Conservation (phyloP, 805 yeast species). For the Candida tallmaniae region DNA sequence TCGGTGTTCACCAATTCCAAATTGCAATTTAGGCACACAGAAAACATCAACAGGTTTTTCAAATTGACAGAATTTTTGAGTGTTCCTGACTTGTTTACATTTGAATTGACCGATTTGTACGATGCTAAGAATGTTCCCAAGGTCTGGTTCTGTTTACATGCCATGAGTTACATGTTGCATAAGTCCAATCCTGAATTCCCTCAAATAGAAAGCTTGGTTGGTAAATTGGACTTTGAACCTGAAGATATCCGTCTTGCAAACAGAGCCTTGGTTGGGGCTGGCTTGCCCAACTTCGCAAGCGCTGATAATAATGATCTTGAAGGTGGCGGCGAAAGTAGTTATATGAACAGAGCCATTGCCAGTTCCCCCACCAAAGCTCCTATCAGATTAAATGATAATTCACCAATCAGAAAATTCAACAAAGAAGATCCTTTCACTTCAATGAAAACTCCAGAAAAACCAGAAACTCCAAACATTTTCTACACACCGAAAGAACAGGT, state of each 20-base stretch:
- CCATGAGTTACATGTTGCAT: conserved; percentile 70
- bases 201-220: conserved; percentile 57
- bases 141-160: conserved; percentile 90
- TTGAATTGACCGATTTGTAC: conserved; percentile 89
- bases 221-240: conserved; percentile 56
- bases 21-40: conserved; percentile 85
- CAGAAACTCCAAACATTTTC: conserved; percentile 1
- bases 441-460: conserved; percentile 2
- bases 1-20: conserved; percentile 47
- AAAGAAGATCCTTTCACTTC: not conserved
- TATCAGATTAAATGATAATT: not conserved
- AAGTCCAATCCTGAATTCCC: conserved; percentile 52
- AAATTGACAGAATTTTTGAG: conserved; percentile 61
- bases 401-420: not conserved
- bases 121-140: conserved; percentile 90
- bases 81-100: conserved; percentile 83
- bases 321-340: conserved; percentile 16
- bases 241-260: conserved; percentile 69
- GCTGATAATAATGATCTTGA: conserved; percentile 27
- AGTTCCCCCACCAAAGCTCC: conserved; percentile 14
- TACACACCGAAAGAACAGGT: conserved; percentile 8
- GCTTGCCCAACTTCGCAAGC: conserved; percentile 68
- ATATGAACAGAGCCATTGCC: conserved; percentile 18
- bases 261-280: conserved; percentile 60
- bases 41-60: conserved; percentile 84